phyloP scores from a whole-genome alignment of 176 grass and related monocot species.

The Hsuehochloa calcarea region DNA sequence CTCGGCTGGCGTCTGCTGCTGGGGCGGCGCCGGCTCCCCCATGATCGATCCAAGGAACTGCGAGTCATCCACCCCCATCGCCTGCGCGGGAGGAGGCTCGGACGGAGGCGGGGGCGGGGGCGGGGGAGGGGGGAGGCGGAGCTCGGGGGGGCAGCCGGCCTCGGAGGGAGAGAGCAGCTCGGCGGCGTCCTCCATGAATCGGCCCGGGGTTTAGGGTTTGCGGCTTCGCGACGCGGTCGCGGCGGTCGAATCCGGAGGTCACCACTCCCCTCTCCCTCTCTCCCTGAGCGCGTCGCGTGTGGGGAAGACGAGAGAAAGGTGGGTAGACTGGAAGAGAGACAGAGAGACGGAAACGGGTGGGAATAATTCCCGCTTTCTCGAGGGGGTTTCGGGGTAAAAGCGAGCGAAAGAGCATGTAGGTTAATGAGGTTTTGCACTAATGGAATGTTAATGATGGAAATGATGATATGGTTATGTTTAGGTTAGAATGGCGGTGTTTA shows the following conservation, averaged over 20 bases:
- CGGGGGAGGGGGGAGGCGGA: background rate
- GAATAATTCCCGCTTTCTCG: background rate
- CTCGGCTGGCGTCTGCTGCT: background rate
- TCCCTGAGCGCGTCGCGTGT: background rate
- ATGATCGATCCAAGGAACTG: conserved; percentile 62
- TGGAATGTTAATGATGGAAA: no score
- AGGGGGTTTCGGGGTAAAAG: conserved; percentile 32
- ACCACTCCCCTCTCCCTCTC: background rate
- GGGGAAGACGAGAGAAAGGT: background rate
- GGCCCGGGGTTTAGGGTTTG: background rate
- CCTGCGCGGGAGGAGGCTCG: background rate
- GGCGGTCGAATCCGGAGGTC: background rate
- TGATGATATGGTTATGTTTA: no score
- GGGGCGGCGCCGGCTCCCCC: background rate
- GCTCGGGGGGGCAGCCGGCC: conserved; percentile 24
- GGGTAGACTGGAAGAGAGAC: background rate
- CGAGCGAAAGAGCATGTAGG: no score
- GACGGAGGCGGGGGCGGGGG: no score
- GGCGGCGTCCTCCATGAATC: conserved; percentile 36
- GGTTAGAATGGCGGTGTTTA: no score
- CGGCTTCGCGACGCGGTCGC: background rate
- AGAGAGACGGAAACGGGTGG: background rate
- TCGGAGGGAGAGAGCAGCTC: background rate
- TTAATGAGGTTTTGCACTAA: no score
- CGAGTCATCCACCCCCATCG: conserved; percentile 35